Base-by-base conservation (phyloP, 1,284 basidiomycete species). In the Ceraceosorus guamensis region DNA sequence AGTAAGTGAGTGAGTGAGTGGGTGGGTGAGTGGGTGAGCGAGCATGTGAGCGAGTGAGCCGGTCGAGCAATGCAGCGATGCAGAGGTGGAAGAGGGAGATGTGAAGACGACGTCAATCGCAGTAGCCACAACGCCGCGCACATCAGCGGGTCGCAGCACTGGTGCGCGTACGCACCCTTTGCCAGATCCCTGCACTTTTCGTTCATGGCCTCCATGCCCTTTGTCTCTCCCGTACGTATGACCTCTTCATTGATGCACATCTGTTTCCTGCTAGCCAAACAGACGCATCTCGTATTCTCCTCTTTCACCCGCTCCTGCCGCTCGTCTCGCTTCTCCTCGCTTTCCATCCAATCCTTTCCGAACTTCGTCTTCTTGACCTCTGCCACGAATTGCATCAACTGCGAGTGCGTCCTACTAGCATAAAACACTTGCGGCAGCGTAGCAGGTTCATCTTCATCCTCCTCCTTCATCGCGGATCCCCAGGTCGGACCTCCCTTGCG, bases 351-450 rank as follows among this genome's bases (percentile, higher is more conserved):
- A 31, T 65, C 68, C 50, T 76, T 78, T 33, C 71, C 50, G 73
- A 83, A 80, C 7, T 80, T 81, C 3, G 89, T 84, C 70, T 86
- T 89, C 41, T 81, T 82, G 6, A 97, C 80, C 76, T 98, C 95
- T 4, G 87, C 84, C 10, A 93, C 81, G 11, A 97, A 83, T 75
- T 98, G 93, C 0, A 89, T 83, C 2, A 98, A 83, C 72, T 98
- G 93, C 2, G 89, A 91, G 77, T 98, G 93, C 0, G 93, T 98
- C 33, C 95, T 82, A 0, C 92, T 96, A 0, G 91, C 88, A 74
- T 92, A 96, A 74, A 87, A 92, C 55, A 98, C 85, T 33, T 75
- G 65, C 18, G 72, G 75, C 14, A 55, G 60, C 8, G 66, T 68
- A 43, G 66, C 81, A 80, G 68, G 51, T 11, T 61, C 61, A 14